These are phyloP conservation scores for Pleodorina starrii DNA, from an alignment of 139 green algal species.

Conservation along the genomic window DNA sequence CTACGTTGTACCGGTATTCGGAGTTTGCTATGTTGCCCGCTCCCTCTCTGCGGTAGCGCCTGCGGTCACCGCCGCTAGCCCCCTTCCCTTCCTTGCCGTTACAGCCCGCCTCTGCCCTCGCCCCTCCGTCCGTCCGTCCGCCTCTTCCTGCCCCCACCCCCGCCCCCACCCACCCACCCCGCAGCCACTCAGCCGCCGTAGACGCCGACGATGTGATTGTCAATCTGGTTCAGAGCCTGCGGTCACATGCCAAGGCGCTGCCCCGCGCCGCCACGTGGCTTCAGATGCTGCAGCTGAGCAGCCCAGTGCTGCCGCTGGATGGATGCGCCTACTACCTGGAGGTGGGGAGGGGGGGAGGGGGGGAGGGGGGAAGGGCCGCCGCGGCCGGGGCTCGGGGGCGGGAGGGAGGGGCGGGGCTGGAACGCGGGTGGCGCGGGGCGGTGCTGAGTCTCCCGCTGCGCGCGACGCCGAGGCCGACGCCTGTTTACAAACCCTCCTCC, in stretches of 20 bases:
- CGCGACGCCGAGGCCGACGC: too few relatives aligned
- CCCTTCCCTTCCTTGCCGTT: not conserved
- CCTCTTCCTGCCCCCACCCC: not conserved
- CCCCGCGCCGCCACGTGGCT: constrained; percentile 24
- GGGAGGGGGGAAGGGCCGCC: not conserved
- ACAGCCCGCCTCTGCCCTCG: not conserved
- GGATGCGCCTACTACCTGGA: constrained; percentile 12
- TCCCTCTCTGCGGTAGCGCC: not conserved
- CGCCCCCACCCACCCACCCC: not conserved
- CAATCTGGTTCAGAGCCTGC: constrained; percentile 33
- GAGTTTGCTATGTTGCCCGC: too few relatives aligned
- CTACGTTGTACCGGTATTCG: too few relatives aligned
- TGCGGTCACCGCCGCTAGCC: not conserved
- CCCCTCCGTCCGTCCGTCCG: not conserved
- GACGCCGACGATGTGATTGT: constrained; percentile 38
- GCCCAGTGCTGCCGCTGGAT: constrained; percentile 33
- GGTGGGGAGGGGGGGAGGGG: not conserved
- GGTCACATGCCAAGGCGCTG: not conserved
- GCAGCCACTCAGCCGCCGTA: constrained; percentile 3
- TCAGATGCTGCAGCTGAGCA: constrained; percentile 44
- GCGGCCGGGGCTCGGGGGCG: too few relatives aligned
- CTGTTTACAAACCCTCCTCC: too few relatives aligned
- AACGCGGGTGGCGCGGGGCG: too few relatives aligned
- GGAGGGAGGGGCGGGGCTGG: too few relatives aligned
- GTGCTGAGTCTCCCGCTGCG: too few relatives aligned